phyloP scores from a whole-genome alignment of 2,329 filamentous ascomycete species.

The Graphilbum ipis-grandicollis region DNA sequence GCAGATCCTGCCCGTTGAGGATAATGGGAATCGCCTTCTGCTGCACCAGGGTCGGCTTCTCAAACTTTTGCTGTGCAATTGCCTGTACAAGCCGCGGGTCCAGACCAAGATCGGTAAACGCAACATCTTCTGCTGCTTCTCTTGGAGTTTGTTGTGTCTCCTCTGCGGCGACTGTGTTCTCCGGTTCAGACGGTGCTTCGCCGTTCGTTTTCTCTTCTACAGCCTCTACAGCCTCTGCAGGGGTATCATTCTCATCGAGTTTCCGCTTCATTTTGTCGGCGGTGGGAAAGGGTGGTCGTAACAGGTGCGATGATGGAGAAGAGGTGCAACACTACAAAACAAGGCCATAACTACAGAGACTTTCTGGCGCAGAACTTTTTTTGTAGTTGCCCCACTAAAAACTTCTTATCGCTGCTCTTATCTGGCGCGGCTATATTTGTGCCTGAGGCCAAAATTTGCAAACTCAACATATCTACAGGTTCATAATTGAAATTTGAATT shows the following conservation, averaged over 20 bases:
- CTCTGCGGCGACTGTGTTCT: constrained; percentile 7
- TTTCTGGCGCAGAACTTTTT: not conserved
- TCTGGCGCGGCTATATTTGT: not conserved
- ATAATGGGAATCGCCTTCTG: constrained; percentile 74
- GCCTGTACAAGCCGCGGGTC: constrained; percentile 77
- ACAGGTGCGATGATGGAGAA: no score
- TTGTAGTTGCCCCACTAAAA: not conserved
- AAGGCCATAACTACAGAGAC: no score
- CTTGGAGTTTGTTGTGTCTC: constrained; percentile 9
- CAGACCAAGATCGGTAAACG: constrained; percentile 63
- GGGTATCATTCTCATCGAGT: constrained; percentile 24
- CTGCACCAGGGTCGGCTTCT: constrained; percentile 78
- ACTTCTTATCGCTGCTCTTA: constrained; percentile 1
- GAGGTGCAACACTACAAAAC: no score
- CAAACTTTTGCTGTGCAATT: constrained; percentile 68
- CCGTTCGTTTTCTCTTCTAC: constrained; percentile 10
- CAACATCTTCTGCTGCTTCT: constrained; percentile 14
- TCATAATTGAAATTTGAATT: no score
- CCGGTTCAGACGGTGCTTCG: constrained; percentile 7
- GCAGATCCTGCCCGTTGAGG: constrained; percentile 71
- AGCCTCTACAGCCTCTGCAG: constrained; percentile 9
- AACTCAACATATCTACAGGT: no score
- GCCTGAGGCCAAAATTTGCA: no score
- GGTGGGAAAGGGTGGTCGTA: not conserved
- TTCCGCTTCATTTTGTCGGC: constrained; percentile 38